These are phyloP conservation scores for Yamadazyma sp. DNA, from an alignment of 1,139 yeast species.

Conservation along the genomic window DNA sequence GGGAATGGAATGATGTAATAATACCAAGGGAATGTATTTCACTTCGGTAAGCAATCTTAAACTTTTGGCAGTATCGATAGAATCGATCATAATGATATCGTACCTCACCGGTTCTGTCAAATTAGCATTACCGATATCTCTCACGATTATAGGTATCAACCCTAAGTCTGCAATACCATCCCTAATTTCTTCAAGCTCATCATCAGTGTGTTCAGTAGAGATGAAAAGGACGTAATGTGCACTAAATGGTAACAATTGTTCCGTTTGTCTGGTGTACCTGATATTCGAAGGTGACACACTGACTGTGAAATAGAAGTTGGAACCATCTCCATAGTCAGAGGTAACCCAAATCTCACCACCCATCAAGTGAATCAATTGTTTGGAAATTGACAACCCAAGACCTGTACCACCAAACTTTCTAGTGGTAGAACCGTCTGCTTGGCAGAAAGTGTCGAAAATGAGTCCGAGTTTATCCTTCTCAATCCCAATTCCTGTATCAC, in stretches of 20 bases:
- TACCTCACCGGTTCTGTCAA: constrained; percentile 60
- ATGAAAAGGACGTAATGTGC: constrained; percentile 70
- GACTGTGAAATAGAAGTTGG: constrained; percentile 77
- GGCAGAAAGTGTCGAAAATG: constrained; percentile 86
- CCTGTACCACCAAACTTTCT: constrained; percentile 93
- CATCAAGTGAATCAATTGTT: constrained; percentile 83
- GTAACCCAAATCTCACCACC: constrained; percentile 92
- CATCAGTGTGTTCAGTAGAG: constrained; percentile 59
- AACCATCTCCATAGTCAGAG: constrained; percentile 77
- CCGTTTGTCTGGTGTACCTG: constrained; percentile 63
- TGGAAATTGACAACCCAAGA: constrained; percentile 81
- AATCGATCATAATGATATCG: constrained; percentile 80
- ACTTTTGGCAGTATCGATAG: constrained; percentile 70
- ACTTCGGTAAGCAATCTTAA: constrained; percentile 70
- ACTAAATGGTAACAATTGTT: constrained; percentile 70
- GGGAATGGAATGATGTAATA: constrained; percentile 75
- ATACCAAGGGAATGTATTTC: constrained; percentile 77
- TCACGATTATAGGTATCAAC: constrained; percentile 50
- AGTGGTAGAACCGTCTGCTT: constrained; percentile 90
- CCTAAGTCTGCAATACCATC: constrained; percentile 44
- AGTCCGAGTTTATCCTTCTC: constrained; percentile 79
- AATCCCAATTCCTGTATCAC: constrained; percentile 89
- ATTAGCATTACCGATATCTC: constrained; percentile 49
- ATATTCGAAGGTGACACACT: constrained; percentile 74
- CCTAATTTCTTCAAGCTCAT: constrained; percentile 47